phyloP scores from a whole-genome alignment of 2,329 filamentous ascomycete species.

The Colletotrichum sojae region DNA sequence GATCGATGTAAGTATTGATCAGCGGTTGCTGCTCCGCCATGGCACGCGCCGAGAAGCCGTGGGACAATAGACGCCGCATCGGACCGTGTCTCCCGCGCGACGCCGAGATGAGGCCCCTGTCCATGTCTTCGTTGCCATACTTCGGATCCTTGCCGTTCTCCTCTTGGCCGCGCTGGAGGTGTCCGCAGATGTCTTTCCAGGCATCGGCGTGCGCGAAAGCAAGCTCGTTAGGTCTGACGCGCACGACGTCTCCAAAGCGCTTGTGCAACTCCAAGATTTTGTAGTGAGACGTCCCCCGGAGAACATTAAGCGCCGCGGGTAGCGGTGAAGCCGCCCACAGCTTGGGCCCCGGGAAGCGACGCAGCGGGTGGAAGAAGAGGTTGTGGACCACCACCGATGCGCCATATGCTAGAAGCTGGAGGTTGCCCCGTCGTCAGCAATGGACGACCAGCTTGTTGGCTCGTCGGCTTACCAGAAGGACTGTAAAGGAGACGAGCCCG shows the following conservation, averaged over 20 bases:
- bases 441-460: no score
- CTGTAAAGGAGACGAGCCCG: no score
- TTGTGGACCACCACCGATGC: slow-evolving; percentile 2
- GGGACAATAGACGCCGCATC: slow-evolving; percentile 43
- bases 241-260: slow-evolving; percentile 60
- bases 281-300: slow-evolving; percentile 37
- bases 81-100: slow-evolving; percentile 41
- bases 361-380: slow-evolving; percentile 23
- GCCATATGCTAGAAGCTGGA: no score
- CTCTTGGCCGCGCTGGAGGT: slow-evolving; percentile 33
- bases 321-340: slow-evolving; percentile 25
- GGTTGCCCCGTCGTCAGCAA: no score
- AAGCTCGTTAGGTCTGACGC: slow-evolving; percentile 62
- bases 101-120: slow-evolving; percentile 40
- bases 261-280: slow-evolving; percentile 52
- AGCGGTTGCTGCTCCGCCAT: slow-evolving; percentile 49
- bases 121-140: background rate
- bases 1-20: slow-evolving; percentile 46
- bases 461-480: no score
- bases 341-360: slow-evolving; percentile 34
- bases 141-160: slow-evolving; percentile 15
- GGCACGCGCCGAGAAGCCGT: slow-evolving; percentile 48
- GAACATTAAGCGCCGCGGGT: background rate
- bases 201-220: slow-evolving; percentile 55
- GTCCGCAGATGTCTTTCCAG: slow-evolving; percentile 59